Base-by-base conservation (phyloP, 2,329 filamentous ascomycete genomes). In the Curvularia sp. region DNA sequence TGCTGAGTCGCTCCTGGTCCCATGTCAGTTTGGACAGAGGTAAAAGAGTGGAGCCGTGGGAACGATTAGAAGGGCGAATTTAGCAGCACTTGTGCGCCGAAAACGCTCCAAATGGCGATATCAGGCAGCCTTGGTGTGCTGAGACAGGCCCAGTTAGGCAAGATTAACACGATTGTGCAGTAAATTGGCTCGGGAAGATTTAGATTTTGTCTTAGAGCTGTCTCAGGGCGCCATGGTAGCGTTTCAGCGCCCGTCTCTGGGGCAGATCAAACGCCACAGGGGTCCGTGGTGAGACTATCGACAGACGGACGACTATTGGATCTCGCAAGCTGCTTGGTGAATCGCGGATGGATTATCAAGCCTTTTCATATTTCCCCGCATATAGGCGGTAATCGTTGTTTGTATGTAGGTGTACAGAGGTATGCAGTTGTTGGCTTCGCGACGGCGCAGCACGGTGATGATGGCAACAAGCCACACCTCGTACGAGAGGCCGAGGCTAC, bases 1-100 rank as follows among this genome's bases (percentile, higher is more conserved):
- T 58, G 68, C 60, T 71, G 67, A 67, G 71, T 72, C 66, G 68
- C 63, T 65, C 64, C 59, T 72, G 69, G 69, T 67, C 62, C 73
- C 72, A 72, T 69, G 68, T 75, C 60, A 59, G 74, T 77, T 75
- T 77, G 74, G 76, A 64, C 57, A 57, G 66, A 67, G 61, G 61
- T 64, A 42, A 55, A 59, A 61, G 64, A 50, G 59, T 62, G 62
- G 59, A 42, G 59, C 53, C 65, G 58, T 43, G 49, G 48, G 58
- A 57, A 65, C 27, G 63, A 56, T 61, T 51, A 61, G 62, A 63
- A 52, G 28, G 64, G 69, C 46, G 60, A 53, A 68, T 71, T 76
- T 75, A 73, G 66, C 63, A 66, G 42, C 63, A 43, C 34, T 62
- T 47, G 27, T 25, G 36, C 34, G 48, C 28, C 56, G 38, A 51